phyloP scores from a whole-genome alignment of 129 eudicot species.

The Glebionis coronaria region DNA sequence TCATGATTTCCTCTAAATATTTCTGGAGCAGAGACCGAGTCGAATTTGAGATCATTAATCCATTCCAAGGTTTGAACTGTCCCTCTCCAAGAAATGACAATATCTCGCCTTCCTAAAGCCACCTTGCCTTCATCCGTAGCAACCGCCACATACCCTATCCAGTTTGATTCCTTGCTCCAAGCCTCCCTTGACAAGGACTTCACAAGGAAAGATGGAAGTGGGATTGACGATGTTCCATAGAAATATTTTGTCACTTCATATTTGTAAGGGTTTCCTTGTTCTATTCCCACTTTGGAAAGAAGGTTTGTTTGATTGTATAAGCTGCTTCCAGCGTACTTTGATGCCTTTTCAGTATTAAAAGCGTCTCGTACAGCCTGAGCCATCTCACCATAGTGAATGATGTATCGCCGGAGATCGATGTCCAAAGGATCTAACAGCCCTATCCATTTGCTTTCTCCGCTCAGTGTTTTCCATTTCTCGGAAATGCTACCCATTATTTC shows the following conservation, averaged over 20 bases:
- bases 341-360: conserved; percentile 52
- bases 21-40: conserved; percentile 45
- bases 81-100: conserved; percentile 86
- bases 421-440: conserved; percentile 63
- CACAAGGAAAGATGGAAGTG: conserved; percentile 57
- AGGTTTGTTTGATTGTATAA: conserved; percentile 36
- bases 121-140: conserved; percentile 70
- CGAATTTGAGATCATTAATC: conserved; percentile 69
- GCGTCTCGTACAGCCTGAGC: conserved; percentile 67
- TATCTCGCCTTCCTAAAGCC: conserved; percentile 78
- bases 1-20: conserved; percentile 40
- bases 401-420: conserved; percentile 64
- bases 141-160: conserved; percentile 93
- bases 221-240: conserved; percentile 56
- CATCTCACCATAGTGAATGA: conserved; percentile 75
- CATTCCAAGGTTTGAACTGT: conserved; percentile 64
- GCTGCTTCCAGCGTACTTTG: conserved; percentile 63
- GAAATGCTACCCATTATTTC: conserved; percentile 37
- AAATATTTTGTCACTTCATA: conserved; percentile 68
- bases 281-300: conserved; percentile 45
- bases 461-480: conserved; percentile 61
- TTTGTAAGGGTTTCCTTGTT: conserved; percentile 51
- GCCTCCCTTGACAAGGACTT: conserved; percentile 78
- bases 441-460: conserved; percentile 62
- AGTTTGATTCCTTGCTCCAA: conserved; percentile 86